Evolutionary conservation across 2,329 filamentous ascomycete species (phyloP), one percentile per base, ranked within the genome.

Genomic region (Diaporthe destruens): DNA sequence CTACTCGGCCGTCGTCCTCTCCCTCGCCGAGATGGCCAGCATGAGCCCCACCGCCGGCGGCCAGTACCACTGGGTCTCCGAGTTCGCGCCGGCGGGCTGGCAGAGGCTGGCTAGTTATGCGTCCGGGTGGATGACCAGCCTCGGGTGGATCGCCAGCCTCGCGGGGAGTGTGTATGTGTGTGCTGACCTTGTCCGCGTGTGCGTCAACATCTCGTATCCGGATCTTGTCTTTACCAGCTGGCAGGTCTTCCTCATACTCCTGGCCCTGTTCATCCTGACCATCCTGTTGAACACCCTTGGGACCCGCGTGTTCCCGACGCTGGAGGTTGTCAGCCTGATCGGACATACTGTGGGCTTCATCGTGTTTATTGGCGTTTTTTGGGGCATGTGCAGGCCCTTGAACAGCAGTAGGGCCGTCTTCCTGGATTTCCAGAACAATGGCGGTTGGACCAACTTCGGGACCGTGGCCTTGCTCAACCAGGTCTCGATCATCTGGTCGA

Each of bases 1-100:
- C 69, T 78, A 77, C 61, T 63, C 67, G 11, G 44, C 76, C 23
- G 72, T 78, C 29, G 68, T 76, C n/a, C 61, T 68, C 6, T 67
- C 57, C 1, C 71, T 74, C 39, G 73, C 73, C 42, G 73, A 74
- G 67, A 73, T 73, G 49, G 63, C 51, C 53, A 70, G 66, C 59
- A 74, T 74, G 73, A 63, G 54, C 47, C 73, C 73, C 14, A 73
- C 71, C 14, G 73, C 73, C 3, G 73, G 73, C 14, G 73, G 73
- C 9, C 73, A 74, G 51, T 74, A 74, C 53, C 71, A 72, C 57
- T 74, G 71, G 71, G 73, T 74, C 9, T 65, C 66, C 16, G 71
- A 73, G 53, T 72, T 73, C n/a, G 71, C 73, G 25, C 73, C 73
- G 1, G 54, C 67, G 0, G 56, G 67, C 2, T 72, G 51, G 59